Evolutionary conservation across 371 early-diverging fungal genomes (phyloP).

Genomic region (Mucor ambiguus): DNA sequence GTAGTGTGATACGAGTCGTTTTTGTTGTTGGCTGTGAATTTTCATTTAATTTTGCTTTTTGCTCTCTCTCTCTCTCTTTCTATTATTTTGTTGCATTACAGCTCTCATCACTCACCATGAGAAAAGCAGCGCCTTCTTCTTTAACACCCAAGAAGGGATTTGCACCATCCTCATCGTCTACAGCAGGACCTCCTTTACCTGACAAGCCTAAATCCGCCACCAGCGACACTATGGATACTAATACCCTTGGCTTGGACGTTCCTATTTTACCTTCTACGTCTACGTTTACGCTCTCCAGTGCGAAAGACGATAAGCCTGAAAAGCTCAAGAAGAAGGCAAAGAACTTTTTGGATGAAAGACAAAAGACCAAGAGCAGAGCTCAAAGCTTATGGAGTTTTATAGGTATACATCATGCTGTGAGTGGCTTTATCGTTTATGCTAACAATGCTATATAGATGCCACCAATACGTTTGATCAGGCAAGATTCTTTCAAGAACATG

Average conservation of each 20-base stretch:
- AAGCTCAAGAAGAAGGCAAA: constrained; percentile 72
- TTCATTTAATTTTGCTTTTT: background rate
- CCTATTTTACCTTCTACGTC: constrained; percentile 47
- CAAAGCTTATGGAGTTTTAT: constrained; percentile 71
- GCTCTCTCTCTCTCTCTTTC: background rate
- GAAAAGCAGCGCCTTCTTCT: background rate
- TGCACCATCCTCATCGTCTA: background rate
- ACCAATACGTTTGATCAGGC: constrained; percentile 75
- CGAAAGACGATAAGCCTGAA: constrained; percentile 54
- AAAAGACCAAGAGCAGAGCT: constrained; percentile 74
- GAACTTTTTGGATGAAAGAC: constrained; percentile 78
- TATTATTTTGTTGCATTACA: constrained; percentile 2
- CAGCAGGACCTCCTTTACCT: background rate
- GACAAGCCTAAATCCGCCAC: background rate
- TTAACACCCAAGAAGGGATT: background rate
- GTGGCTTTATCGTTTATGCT: background rate
- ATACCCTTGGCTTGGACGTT: constrained; percentile 23
- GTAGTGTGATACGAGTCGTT: background rate
- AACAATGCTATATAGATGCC: constrained; percentile 50
- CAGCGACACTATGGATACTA: background rate
- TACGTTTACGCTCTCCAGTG: constrained; percentile 33
- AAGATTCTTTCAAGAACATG: constrained; percentile 82
- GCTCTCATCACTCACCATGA: background rate
- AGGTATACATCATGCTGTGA: constrained; percentile 38
- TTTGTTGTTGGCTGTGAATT: background rate